A percentile compares a stretch with the other conserved stretches of the same genome.
These are phyloP conservation scores for Poa pratensis DNA, from an alignment of 176 grass and related monocot genomes.

Conservation along the genomic window DNA sequence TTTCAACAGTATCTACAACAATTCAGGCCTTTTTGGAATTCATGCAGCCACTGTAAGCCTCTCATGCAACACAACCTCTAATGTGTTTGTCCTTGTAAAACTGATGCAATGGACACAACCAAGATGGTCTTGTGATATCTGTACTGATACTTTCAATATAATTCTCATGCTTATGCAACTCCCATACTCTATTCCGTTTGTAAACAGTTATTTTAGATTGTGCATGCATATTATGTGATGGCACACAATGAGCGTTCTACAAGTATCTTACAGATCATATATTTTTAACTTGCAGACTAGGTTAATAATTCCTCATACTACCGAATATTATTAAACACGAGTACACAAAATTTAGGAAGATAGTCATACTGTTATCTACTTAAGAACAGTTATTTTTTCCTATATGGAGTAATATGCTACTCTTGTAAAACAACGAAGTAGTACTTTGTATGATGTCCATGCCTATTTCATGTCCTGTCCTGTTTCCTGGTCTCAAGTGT, in stretches of 20 bases:
- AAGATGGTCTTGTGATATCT: not conserved
- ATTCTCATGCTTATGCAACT: slow-evolving; percentile 26
- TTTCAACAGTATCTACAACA: slow-evolving; percentile 82
- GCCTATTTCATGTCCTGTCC: not conserved
- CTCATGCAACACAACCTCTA: slow-evolving; percentile 23
- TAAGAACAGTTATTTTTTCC: not conserved
- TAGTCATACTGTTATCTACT: not conserved
- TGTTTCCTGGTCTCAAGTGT: not conserved
- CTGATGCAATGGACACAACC: slow-evolving; percentile 26
- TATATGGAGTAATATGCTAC: not conserved
- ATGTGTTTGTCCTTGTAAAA: slow-evolving; percentile 10
- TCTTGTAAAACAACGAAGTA: not conserved
- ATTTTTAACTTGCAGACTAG: not conserved
- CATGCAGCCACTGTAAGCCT: slow-evolving; percentile 71
- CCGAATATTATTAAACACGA: not conserved
- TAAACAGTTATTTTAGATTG: slow-evolving; percentile 12
- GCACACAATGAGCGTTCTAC: not conserved
- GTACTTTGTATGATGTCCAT: slow-evolving; percentile 3
- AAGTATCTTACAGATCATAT: not conserved
- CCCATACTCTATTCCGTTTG: not conserved
- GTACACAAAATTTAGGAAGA: not conserved
- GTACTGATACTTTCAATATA: slow-evolving; percentile 3
- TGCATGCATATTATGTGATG: slow-evolving; percentile 14
- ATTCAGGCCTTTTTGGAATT: slow-evolving; percentile 90
- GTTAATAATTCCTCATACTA: not conserved